Evolutionary conservation across 768 basidiomycete species (phyloP).

Genomic region (Panus rudis): DNA sequence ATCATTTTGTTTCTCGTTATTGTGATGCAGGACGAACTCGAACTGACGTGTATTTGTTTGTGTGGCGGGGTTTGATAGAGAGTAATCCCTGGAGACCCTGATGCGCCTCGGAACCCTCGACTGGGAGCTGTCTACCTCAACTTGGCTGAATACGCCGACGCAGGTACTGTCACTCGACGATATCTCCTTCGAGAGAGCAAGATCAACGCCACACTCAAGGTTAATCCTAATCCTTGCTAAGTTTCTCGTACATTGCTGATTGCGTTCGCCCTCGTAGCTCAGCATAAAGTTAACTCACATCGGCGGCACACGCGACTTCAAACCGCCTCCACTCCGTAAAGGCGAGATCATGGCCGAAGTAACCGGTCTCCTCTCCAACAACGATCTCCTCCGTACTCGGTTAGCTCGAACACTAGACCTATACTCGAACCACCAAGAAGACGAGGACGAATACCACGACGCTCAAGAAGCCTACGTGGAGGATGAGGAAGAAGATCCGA

Average conservation of each 20-base stretch:
- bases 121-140: constrained; percentile 65
- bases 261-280: constrained; percentile 31
- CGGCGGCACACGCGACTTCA: constrained; percentile 48
- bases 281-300: constrained; percentile 50
- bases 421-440: constrained; percentile 19
- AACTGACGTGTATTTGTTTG: constrained; percentile 11
- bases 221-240: constrained; percentile 19
- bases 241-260: neutral
- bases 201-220: constrained; percentile 74
- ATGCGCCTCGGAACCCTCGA: constrained; percentile 49
- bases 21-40: neutral
- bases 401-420: constrained; percentile 43
- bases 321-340: constrained; percentile 61
- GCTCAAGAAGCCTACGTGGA: neutral
- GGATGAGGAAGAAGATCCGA: neutral
- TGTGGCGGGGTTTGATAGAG: no score
- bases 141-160: constrained; percentile 66
- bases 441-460: neutral
- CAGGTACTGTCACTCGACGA: constrained; percentile 48
- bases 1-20: constrained; percentile 1
- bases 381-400: constrained; percentile 41
- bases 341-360: constrained; percentile 70
- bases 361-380: constrained; percentile 47
- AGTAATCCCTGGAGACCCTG: constrained; percentile 49
- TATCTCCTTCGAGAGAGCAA: constrained; percentile 69